These are phyloP conservation scores for Ganoderma lucidum DNA, from an alignment of 1,284 basidiomycete species.

Conservation along the genomic window DNA sequence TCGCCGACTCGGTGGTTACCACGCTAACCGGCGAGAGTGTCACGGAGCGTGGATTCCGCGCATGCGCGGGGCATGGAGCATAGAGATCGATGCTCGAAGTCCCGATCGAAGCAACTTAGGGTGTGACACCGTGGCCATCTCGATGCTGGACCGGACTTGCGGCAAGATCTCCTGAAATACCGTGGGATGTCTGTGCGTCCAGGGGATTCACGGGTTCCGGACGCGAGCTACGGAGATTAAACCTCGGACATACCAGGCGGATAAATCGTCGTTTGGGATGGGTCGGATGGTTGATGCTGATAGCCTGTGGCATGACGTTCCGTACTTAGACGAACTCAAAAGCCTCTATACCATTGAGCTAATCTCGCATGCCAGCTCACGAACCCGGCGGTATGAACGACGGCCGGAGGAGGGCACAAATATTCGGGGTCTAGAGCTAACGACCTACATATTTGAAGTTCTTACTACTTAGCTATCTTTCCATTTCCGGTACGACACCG, in stretches of 20 bases:
- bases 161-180: neutral
- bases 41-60: neutral
- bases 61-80: neutral
- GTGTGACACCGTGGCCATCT: slow-evolving; percentile 6
- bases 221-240: slow-evolving; percentile 1
- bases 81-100: slow-evolving; percentile 16
- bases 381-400: neutral
- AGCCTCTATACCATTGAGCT: neutral
- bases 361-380: neutral
- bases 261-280: slow-evolving; percentile 7
- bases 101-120: slow-evolving; percentile 10
- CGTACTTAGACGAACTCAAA: neutral
- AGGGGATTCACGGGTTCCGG: slow-evolving; percentile 4
- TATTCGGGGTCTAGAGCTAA: neutral
- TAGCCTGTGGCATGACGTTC: neutral
- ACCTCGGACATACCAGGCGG: slow-evolving; percentile 22
- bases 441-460: slow-evolving; percentile 1
- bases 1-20: neutral
- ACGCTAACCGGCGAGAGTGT: neutral
- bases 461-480: slow-evolving; percentile 19
- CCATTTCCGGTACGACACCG: slow-evolving; percentile 17
- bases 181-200: slow-evolving; percentile 3
- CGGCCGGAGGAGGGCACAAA: neutral
- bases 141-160: neutral
- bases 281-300: neutral